phyloP scores from a whole-genome alignment of 805 yeast species.

The Candida boleticola region DNA sequence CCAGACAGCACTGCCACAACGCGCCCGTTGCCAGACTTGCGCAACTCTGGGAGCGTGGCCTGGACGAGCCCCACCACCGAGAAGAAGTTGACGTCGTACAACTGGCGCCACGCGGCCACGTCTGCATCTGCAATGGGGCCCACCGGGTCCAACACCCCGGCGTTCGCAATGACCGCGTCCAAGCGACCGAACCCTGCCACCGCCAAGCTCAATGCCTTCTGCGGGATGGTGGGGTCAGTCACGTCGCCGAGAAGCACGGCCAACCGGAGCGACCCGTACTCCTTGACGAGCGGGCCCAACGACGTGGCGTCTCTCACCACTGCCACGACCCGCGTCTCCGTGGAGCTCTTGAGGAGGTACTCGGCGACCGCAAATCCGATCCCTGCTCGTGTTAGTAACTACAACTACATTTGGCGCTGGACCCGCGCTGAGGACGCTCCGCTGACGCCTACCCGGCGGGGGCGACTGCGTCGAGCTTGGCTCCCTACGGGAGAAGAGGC shows the following conservation, averaged over 20 bases:
- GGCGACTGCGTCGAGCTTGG: too few relatives aligned
- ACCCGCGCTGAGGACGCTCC: too few relatives aligned
- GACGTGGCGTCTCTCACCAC: constrained; percentile 65
- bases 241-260: constrained; percentile 61
- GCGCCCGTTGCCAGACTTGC: constrained; percentile 50
- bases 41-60: constrained; percentile 56
- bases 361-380: constrained; percentile 78
- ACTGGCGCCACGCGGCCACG: constrained; percentile 54
- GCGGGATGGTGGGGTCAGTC: constrained; percentile 36
- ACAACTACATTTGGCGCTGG: too few relatives aligned
- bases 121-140: constrained; percentile 50
- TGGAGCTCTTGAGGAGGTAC: constrained; percentile 36
- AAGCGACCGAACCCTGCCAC: constrained; percentile 52
- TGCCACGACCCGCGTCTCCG: constrained; percentile 52
- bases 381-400: constrained; percentile 43
- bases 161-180: constrained; percentile 70
- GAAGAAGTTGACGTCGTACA: constrained; percentile 77
- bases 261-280: constrained; percentile 50
- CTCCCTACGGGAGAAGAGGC: too few relatives aligned
- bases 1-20: constrained; percentile 87
- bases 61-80: constrained; percentile 63
- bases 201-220: constrained; percentile 43
- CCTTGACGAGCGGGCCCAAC: constrained; percentile 39
- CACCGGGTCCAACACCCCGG: constrained; percentile 84
- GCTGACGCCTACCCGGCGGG: too few relatives aligned